phyloP scores from a whole-genome alignment of 129 eudicot species.

The Flaveria trinervia region DNA sequence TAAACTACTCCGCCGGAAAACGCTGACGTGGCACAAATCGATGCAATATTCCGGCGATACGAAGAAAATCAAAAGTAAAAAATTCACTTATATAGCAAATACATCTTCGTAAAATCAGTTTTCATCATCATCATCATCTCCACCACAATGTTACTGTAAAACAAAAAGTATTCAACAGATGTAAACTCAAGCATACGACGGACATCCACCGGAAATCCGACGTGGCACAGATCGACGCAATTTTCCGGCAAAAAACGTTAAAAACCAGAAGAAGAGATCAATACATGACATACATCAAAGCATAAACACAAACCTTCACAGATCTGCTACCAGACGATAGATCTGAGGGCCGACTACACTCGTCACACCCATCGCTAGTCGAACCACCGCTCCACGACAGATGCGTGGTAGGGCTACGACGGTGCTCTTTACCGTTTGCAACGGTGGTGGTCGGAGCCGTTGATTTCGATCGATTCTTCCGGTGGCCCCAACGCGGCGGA shows the following conservation, averaged over 20 bases:
- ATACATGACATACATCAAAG: not conserved
- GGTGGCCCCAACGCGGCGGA: constrained; percentile 52
- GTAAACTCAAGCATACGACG: too few relatives aligned
- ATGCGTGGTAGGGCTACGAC: constrained; percentile 69
- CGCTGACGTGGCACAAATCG: constrained; percentile 31
- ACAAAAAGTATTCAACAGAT: too few relatives aligned
- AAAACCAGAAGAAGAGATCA: not conserved
- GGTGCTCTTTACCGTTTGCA: constrained; percentile 24
- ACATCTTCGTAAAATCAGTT: too few relatives aligned
- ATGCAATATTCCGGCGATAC: not conserved
- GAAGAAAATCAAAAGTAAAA: not conserved
- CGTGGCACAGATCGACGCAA: not conserved
- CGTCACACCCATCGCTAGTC: constrained; percentile 49
- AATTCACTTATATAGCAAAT: too few relatives aligned
- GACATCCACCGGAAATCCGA: too few relatives aligned
- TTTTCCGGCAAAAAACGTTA: not conserved
- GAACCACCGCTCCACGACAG: constrained; percentile 62
- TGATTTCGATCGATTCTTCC: constrained; percentile 51
- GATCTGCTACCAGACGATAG: constrained; percentile 56
- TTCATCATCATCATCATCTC: too few relatives aligned
- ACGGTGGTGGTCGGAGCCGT: constrained; percentile 11
- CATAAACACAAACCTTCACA: constrained; percentile 45
- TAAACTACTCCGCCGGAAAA: not conserved
- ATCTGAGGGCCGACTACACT: constrained; percentile 40
- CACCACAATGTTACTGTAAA: too few relatives aligned